Evolutionary conservation across 257 asterid genomes (phyloP).

Genomic region (Solanum bukasovii): DNA sequence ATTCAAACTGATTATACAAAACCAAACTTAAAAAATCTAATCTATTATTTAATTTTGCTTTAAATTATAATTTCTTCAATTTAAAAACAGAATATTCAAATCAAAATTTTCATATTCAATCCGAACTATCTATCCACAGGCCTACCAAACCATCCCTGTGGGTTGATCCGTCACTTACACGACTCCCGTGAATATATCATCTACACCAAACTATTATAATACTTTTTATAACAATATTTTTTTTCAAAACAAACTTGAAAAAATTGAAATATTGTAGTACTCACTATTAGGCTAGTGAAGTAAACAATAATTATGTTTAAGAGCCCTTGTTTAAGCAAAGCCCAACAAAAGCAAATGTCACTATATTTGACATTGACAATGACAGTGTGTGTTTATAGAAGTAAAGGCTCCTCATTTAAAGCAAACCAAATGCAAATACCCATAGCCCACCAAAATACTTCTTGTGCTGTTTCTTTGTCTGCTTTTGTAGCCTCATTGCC

Average conservation of each 20-base stretch:
- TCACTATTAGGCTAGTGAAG: not conserved
- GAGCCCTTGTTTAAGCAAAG: not conserved
- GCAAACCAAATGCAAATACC: constrained; percentile 5
- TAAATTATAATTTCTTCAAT: too few species aligned
- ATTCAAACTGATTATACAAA: too few species aligned
- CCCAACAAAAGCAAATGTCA: constrained; percentile 1
- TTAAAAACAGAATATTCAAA: too few species aligned
- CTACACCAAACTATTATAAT: not conserved
- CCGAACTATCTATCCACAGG: too few species aligned
- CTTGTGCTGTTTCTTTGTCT: not conserved
- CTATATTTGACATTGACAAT: not conserved
- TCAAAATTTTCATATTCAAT: too few species aligned
- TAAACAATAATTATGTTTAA: not conserved
- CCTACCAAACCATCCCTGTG: not conserved
- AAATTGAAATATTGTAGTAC: not conserved
- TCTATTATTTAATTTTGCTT: too few species aligned
- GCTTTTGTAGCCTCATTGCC: not conserved
- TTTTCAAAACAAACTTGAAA: not conserved
- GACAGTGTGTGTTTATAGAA: not conserved
- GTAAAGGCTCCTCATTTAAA: constrained; percentile 18
- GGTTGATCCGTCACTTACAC: not conserved
- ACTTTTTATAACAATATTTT: not conserved
- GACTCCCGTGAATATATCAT: not conserved
- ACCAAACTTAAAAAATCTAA: too few species aligned
- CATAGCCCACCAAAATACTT: constrained; percentile 15